Evolutionary conservation across 208 protist genomes (phyloP), one percentile per base, ranked within the genome.

Genomic region (Giardia duodenalis): DNA sequence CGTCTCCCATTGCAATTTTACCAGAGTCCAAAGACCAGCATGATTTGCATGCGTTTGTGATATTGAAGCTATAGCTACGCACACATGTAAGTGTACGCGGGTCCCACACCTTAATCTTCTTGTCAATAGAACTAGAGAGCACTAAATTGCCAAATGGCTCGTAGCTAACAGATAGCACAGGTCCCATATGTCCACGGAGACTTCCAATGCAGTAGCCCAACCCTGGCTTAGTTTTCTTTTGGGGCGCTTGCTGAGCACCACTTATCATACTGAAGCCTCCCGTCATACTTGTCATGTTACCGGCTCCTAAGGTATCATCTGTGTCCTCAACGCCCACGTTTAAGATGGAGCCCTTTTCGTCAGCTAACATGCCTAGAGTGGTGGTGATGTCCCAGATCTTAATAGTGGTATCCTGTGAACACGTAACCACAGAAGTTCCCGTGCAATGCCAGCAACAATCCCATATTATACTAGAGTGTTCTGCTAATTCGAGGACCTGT

Each of bases 301-400:
- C n/a, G n/a, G n/a, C n/a, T n/a, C n/a, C n/a, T n/a, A n/a, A n/a
- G n/a, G n/a, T n/a, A n/a, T n/a, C n/a, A n/a, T n/a, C n/a, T n/a
- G n/a, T n/a, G n/a, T n/a, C n/a, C n/a, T n/a, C n/a, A n/a, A n/a
- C n/a, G 57, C 57, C 57, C 19, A 76, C 57, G 19, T 10, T 30
- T 39, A 39, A 10, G 30, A 76, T 10, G 30, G 57, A 39, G 10
- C 57, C 57, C 10, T 30, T 10, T 30, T 76, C 57, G 57, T 76
- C 57, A 76, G 30, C 57, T 30, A 76, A 76, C 19, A 10, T 10
- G 10, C 57, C 57, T 39, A 76, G 57, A 30, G 57, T 76, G 57
- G 57, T 76, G 57, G 57, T 76, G 57, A 76, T 30, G 57, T 76
- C 57, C 57, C 57, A 76, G 30, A 76, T 76, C 57, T 76, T 76